Evolutionary conservation across 1,139 yeast species (phyloP).

Genomic region (Magnusiomyces sp.): DNA sequence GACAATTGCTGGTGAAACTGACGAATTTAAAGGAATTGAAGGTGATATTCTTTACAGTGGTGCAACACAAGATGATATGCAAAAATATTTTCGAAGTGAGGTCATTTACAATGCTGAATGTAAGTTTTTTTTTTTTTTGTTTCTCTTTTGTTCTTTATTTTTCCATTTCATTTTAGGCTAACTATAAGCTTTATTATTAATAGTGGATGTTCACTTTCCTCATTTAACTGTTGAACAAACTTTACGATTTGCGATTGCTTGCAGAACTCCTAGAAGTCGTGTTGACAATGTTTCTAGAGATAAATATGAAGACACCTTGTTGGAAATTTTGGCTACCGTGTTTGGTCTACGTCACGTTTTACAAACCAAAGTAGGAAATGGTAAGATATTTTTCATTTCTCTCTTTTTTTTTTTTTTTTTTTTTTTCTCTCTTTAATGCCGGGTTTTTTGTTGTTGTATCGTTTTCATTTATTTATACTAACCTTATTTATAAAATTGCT

Average conservation of each 20-base stretch:
- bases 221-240: slow-evolving; percentile 54
- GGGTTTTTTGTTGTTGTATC: too few species aligned
- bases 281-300: slow-evolving; percentile 40
- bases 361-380: slow-evolving; percentile 49
- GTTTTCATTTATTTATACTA: too few species aligned
- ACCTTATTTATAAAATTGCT: too few species aligned
- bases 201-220: slow-evolving; percentile 48
- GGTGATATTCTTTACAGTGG: slow-evolving; percentile 46
- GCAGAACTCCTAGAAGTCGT: slow-evolving; percentile 46
- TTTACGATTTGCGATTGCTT: slow-evolving; percentile 47
- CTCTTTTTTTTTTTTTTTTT: too few species aligned
- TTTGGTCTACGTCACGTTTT: slow-evolving; percentile 49
- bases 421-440: too few species aligned
- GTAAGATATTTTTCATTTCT: too few species aligned
- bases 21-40: slow-evolving; percentile 30
- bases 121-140: slow-evolving; percentile 20
- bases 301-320: slow-evolving; percentile 39
- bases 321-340: slow-evolving; percentile 42
- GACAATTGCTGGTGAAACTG: slow-evolving; percentile 43
- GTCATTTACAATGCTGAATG: slow-evolving; percentile 49
- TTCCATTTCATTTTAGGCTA: not conserved
- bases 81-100: slow-evolving; percentile 39
- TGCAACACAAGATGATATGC: slow-evolving; percentile 40
- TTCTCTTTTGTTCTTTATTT: slow-evolving; percentile 44
- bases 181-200: not conserved